These are phyloP conservation scores for Kalmusia sp. DNA, from an alignment of 2,329 filamentous ascomycete species.

Conservation along the genomic window DNA sequence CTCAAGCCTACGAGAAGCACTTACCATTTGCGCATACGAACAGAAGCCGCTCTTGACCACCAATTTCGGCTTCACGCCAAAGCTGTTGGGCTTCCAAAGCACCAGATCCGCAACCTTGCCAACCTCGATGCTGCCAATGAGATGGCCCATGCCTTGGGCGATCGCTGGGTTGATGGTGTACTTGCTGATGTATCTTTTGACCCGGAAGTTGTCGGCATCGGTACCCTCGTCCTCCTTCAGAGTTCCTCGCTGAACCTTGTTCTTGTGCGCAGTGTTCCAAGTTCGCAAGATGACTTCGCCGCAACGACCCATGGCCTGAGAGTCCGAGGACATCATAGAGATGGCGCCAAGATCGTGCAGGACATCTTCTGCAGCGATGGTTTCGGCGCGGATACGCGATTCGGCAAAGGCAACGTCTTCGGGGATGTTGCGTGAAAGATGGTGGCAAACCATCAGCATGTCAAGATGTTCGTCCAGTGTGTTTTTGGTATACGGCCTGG, in stretches of 20 bases:
- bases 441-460: slow-evolving; percentile 99
- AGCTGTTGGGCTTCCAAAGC: slow-evolving; percentile 83
- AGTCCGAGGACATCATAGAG: slow-evolving; percentile 96
- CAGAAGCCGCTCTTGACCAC: slow-evolving; percentile 91
- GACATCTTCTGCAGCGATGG: slow-evolving; percentile 95
- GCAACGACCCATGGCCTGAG: slow-evolving; percentile 95
- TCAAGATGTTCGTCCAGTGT: slow-evolving; percentile 96
- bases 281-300: slow-evolving; percentile 92
- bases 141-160: slow-evolving; percentile 86
- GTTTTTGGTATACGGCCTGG: slow-evolving; percentile 86
- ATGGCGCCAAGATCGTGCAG: slow-evolving; percentile 94
- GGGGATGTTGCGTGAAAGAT: slow-evolving; percentile 88
- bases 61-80: slow-evolving; percentile 82
- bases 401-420: slow-evolving; percentile 97
- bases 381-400: slow-evolving; percentile 91
- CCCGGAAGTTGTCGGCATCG: slow-evolving; percentile 86
- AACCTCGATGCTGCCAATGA: slow-evolving; percentile 85
- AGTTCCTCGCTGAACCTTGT: slow-evolving; percentile 81
- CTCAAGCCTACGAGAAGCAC: slow-evolving; percentile 19
- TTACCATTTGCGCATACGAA: slow-evolving; percentile 81
- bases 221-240: slow-evolving; percentile 80
- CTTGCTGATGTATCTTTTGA: slow-evolving; percentile 92
- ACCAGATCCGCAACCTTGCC: slow-evolving; percentile 91
- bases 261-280: slow-evolving; percentile 98
- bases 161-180: slow-evolving; percentile 96